Evolutionary conservation across 441 rosid genomes (phyloP), one percentile per base, ranked within the genome.

Genomic region (Omphalea diandra): DNA sequence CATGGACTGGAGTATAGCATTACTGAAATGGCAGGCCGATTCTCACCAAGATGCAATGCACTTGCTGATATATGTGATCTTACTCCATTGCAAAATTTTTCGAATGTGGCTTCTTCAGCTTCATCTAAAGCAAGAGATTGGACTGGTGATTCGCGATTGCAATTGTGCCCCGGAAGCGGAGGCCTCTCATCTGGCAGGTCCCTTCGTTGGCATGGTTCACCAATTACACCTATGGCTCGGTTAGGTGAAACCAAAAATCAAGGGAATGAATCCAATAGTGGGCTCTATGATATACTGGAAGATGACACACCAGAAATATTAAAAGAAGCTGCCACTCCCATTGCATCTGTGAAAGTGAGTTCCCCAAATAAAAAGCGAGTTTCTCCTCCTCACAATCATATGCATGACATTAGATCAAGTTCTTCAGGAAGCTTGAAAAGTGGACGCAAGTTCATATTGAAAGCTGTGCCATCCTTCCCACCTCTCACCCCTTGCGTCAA

Each of bases 351-450:
- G 66, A 84, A 78, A 73, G 77, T 75, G 41, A 79, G 77, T 69
- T 88, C 90, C 32, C 93, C 89, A 3, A 83, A 74, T 65, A 69
- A 80, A 47, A 84, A 86, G 68, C 79, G 89, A 63, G 86, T 86
- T 66, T 84, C 88, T 60, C 87, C 88, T 63, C 89, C 89, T 50
- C 83, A 74, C 5, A 53, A 67, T 55, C 73, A 10, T 50, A 20
- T 47, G n/a, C 79, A 68, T 3, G 81, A 73, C 58, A 68, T 65
- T 17, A 65, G 81, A 20, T 61, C 86, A 54, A 79, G 75, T 69
- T 77, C 83, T 72, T 79, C 87, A 15, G 80, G 72, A 33, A 70
- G 70, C 49, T 70, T 85, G 79, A 85, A 70, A 80, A 85, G 85
- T 64, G 88, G 89, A 33, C 82, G 86, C 52, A 88, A 77, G 78